phyloP scores from a whole-genome alignment of 805 yeast species.

The Pichia pseudocactophila region DNA sequence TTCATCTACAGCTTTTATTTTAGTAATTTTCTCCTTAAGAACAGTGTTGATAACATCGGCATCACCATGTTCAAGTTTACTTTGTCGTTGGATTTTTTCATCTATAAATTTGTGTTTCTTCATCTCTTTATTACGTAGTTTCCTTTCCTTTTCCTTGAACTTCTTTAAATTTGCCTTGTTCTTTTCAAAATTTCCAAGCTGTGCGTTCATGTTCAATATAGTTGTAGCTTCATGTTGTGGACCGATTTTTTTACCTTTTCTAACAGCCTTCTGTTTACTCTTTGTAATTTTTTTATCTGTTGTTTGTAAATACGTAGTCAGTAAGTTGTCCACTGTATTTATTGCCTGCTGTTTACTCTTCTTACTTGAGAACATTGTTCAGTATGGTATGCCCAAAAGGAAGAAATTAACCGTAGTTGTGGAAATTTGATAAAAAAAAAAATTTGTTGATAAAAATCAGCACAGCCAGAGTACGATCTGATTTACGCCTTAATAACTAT shows the following conservation, averaged over 20 bases:
- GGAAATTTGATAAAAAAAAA: too few relatives aligned
- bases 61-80: conserved; percentile 19
- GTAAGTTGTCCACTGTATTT: conserved; percentile 20
- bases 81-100: conserved; percentile 15
- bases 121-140: conserved; percentile 12
- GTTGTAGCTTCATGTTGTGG: conserved; percentile 16
- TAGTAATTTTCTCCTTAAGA: conserved; percentile 30
- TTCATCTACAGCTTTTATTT: conserved; percentile 28
- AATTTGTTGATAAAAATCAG: too few relatives aligned
- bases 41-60: conserved; percentile 30
- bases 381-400: too few relatives aligned
- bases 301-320: conserved; percentile 20
- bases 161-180: conserved; percentile 12
- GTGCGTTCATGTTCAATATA: conserved; percentile 18
- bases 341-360: conserved; percentile 15
- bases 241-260: not conserved
- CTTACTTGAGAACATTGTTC: conserved; percentile 16
- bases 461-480: too few relatives aligned
- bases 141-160: conserved; percentile 15
- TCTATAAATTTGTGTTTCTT: conserved; percentile 10
- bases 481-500: too few relatives aligned
- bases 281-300: conserved; percentile 1
- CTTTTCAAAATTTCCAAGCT: conserved; percentile 13
- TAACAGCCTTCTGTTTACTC: conserved; percentile 3
- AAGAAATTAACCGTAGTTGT: too few relatives aligned